A percentile compares a stretch with the other conserved stretches of the same genome.
phyloP scores from a whole-genome alignment of 805 yeast species.

The Isabelozyma gotoi region DNA sequence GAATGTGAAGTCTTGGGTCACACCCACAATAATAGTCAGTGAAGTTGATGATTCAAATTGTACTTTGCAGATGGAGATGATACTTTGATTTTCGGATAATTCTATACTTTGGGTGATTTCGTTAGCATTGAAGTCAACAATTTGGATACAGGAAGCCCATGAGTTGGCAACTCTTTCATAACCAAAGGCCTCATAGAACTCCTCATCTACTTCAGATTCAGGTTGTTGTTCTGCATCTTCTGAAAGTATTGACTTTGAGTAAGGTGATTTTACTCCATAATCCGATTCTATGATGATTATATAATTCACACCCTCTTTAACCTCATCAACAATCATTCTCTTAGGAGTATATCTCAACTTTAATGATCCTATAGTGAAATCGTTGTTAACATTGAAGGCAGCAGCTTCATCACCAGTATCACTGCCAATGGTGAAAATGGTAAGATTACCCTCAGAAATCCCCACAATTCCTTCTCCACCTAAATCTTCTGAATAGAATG shows the following conservation, averaged over 20 bases:
- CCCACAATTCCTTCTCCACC: conserved; percentile 66
- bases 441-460: conserved; percentile 48
- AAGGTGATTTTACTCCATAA: conserved; percentile 31
- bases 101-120: conserved; percentile 45
- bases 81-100: conserved; percentile 42
- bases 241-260: conserved; percentile 6
- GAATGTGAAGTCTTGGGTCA: conserved; percentile 26
- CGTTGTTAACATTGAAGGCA: conserved; percentile 23
- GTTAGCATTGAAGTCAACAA: conserved; percentile 33
- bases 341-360: conserved; percentile 54
- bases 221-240: conserved; percentile 3
- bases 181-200: conserved; percentile 47
- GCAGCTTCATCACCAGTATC: conserved; percentile 30
- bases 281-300: conserved; percentile 50
- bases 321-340: conserved; percentile 28
- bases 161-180: conserved; percentile 21
- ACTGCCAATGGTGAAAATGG: conserved; percentile 55
- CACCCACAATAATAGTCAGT: conserved; percentile 47
- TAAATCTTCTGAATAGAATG: conserved; percentile 63
- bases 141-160: conserved; percentile 60
- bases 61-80: conserved; percentile 36
- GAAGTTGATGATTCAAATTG: conserved; percentile 25
- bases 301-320: conserved; percentile 17
- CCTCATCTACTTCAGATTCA: conserved; percentile 20
- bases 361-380: conserved; percentile 28